Base-by-base conservation (phyloP, 129 eudicot genomes). In the Deinandra increscens region DNA sequence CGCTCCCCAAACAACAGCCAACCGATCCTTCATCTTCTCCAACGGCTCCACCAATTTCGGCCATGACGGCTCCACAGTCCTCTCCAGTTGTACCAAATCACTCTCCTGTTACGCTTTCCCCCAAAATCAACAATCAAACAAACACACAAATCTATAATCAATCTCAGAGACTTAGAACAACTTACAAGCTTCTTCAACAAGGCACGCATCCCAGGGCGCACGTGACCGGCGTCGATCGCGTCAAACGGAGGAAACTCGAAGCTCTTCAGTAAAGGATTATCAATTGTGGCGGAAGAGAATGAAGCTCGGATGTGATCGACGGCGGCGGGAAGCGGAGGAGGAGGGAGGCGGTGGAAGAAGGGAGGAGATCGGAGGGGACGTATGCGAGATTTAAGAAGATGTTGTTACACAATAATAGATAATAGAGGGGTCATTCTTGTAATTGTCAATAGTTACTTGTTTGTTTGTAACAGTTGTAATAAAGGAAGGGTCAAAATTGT, bases 191-290 rank as follows among this genome's bases (percentile, higher is more conserved):
- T 69, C 56, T 83, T 81, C 19, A 94, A 80, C 84, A 94, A 70
- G 39, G 86, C 83, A 55, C 99, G 99, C 77, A 89, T 84, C 18
- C 94, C 99, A 3, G 97, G 99, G 15, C 94, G 96, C 34, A 94
- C 99, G 71, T 90, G 99, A 3, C 66, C 41, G 44, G 96, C 85
- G 14, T 77, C 80, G 76, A 94, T 85, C 20, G 77, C 75, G 70
- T 94, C 99, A 75, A 87, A 93, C 11, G 96, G 97, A 22, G 99
- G 99, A 72, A 93, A 93, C 45, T 78, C 77, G 36, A 89, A 93
- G 78, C 83, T 91, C 78, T 75, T 81, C 77, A 93, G 46, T 0
- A 93, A 80, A 43, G 96, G 94, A 82, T 89, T 86, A 5, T 39
- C 69, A 4, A 42, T 56, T 6, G 53, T 18, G 17, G 26, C 34